Evolutionary conservation across 345 rosid genomes (phyloP), one percentile per base, ranked within the genome.

Genomic region (Eucalyptus urophylla): DNA sequence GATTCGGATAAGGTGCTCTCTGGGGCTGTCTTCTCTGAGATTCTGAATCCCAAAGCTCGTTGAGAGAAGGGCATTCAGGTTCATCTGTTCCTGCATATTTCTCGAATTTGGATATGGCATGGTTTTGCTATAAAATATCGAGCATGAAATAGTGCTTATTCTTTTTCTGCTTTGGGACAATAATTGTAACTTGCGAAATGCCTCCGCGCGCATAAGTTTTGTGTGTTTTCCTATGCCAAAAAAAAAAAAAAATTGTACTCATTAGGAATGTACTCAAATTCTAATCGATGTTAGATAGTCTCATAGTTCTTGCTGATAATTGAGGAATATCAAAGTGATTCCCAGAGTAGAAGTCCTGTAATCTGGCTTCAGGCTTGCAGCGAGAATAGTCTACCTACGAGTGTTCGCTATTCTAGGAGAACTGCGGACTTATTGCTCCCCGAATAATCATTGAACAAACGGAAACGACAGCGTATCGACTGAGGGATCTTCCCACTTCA

Each of bases 1-100:
- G 89, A 86, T 80, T 56, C 87, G 4, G 90, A 90, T 45, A 81
- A 60, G 51, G 10, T 88, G 16, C 31, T 25, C 7, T 86, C 92
- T 16, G 88, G 65, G 17, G 49, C 49, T 49, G 93, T 93, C 19
- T 94, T 92, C 90, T 90, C 92, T 1, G 93, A 94, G 72, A 86
- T 92, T 58, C 43, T 49, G 88, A 86, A 90, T 25, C 87, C 87
- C 25, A 89, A 47, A 14, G 94, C 89, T n/a, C 86, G 94, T 56
- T 93, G 80, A 88, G 54, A n/a, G 76, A 65, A 65, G 21, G 76
- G 40, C 76, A 7, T 65, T 65, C 76, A n/a, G 10, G 76, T 65
- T 65, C 76, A n/a, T 29, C 37, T n/a, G 76, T n/a, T n/a, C 76
- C 76, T n/a, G 76, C 19, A 4, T n/a, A n/a, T 65, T 65, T 65